phyloP scores from a whole-genome alignment of 2,329 filamentous ascomycete species.

The Ramichloridium luteum region DNA sequence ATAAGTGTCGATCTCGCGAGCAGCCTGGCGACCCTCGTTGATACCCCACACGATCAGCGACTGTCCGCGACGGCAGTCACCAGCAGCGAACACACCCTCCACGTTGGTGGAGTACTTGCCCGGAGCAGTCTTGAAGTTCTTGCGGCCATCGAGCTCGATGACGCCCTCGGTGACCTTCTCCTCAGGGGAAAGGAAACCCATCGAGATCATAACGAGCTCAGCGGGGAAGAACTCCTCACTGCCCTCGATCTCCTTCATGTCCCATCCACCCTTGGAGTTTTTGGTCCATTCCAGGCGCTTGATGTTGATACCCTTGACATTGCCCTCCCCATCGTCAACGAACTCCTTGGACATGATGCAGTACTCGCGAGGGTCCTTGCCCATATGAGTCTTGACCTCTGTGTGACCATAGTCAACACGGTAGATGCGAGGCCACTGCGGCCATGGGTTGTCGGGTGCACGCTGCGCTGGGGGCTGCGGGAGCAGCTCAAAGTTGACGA shows the following conservation, averaged over 20 bases:
- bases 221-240: slow-evolving; percentile 94
- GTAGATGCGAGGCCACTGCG: slow-evolving; percentile 95
- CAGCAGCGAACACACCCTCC: slow-evolving; percentile 80
- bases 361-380: slow-evolving; percentile 90
- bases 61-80: slow-evolving; percentile 89
- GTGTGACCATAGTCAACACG: slow-evolving; percentile 96
- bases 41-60: slow-evolving; percentile 97
- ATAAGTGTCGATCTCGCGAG: slow-evolving; percentile 81
- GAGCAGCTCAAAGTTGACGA: slow-evolving; percentile 91
- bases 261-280: slow-evolving; percentile 79
- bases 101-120: slow-evolving; percentile 84
- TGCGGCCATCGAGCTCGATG: slow-evolving; percentile 81
- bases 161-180: slow-evolving; percentile 75
- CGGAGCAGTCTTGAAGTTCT: slow-evolving; percentile 88
- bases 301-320: slow-evolving; percentile 92
- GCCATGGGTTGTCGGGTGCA: slow-evolving; percentile 91
- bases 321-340: slow-evolving; percentile 73
- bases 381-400: slow-evolving; percentile 91
- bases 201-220: slow-evolving; percentile 84
- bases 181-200: slow-evolving; percentile 95
- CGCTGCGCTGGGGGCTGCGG: slow-evolving; percentile 86
- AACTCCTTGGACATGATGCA: slow-evolving; percentile 98
- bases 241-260: slow-evolving; percentile 94
- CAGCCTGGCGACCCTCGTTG: slow-evolving; percentile 88
- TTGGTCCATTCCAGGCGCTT: slow-evolving; percentile 94